Percentiles rank a stretch among this genome's conserved stretches.
phyloP scores from a whole-genome alignment of 1,284 basidiomycete species.

The Moesziomyces sp. region DNA sequence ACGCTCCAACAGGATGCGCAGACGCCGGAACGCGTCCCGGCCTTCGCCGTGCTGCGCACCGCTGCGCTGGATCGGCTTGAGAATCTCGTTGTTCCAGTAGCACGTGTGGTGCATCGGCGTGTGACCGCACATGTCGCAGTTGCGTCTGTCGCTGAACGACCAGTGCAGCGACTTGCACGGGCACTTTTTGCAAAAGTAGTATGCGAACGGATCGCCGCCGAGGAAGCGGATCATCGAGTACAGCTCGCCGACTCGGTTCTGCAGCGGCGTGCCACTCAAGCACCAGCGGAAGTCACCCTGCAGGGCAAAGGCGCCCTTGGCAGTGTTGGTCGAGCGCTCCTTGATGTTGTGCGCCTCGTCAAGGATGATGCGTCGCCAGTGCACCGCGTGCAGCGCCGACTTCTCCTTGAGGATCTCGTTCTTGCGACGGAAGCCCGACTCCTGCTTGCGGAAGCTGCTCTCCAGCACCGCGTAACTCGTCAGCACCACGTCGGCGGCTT shows the following conservation, averaged over 20 bases:
- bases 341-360: slow-evolving; percentile 95
- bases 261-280: slow-evolving; percentile 89
- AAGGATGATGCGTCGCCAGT: slow-evolving; percentile 85
- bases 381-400: slow-evolving; percentile 83
- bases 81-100: slow-evolving; percentile 68
- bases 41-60: slow-evolving; percentile 62
- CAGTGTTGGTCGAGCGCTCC: slow-evolving; percentile 92
- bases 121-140: slow-evolving; percentile 91
- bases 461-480: slow-evolving; percentile 79
- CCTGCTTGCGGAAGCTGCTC: slow-evolving; percentile 91
- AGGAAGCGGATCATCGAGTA: slow-evolving; percentile 82
- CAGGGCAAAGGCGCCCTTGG: slow-evolving; percentile 92
- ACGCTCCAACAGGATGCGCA: slow-evolving; percentile 80
- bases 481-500: slow-evolving; percentile 83
- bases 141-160: slow-evolving; percentile 83
- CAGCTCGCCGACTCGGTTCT: slow-evolving; percentile 89
- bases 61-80: slow-evolving; percentile 65
- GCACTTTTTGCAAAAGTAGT: slow-evolving; percentile 77
- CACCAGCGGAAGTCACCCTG: slow-evolving; percentile 89
- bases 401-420: slow-evolving; percentile 87
- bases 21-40: slow-evolving; percentile 58
- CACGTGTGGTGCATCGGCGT: slow-evolving; percentile 90
- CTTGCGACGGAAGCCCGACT: slow-evolving; percentile 88
- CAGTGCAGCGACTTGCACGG: slow-evolving; percentile 90
- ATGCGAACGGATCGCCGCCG: slow-evolving; percentile 54